A percentile compares a stretch with the other conserved stretches of the same genome.
phyloP scores from a whole-genome alignment of 2,329 filamentous ascomycete genomes.

The Domatiomyces globalis region DNA sequence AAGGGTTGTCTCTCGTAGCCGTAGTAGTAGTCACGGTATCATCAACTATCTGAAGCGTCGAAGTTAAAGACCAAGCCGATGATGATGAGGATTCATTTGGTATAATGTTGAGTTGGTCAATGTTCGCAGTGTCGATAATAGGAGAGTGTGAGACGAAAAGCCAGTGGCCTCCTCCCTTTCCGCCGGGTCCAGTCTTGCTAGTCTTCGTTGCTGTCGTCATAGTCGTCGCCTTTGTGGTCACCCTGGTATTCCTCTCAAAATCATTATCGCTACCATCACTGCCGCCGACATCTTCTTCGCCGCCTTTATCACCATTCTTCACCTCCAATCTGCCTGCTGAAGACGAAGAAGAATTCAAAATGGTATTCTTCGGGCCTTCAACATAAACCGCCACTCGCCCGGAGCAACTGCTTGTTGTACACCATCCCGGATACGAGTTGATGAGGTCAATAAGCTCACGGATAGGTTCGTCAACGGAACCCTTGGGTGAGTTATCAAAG shows the following conservation, averaged over 20 bases:
- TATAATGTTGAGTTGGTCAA: background rate
- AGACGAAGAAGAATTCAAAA: slow-evolving; percentile 3
- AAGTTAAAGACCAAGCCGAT: background rate
- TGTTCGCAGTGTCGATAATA: slow-evolving; percentile 25
- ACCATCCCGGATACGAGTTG: slow-evolving; percentile 58
- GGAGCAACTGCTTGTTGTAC: slow-evolving; percentile 87
- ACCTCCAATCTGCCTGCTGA: slow-evolving; percentile 2
- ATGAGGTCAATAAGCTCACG: slow-evolving; percentile 58
- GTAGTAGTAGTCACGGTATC: background rate
- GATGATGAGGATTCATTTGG: background rate
- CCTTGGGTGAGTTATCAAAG: slow-evolving; percentile 76
- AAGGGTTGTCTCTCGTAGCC: background rate
- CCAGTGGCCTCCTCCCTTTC: slow-evolving; percentile 78
- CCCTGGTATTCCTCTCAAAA: background rate
- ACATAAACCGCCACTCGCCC: slow-evolving; percentile 78
- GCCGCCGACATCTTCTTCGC: background rate
- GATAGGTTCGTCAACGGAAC: slow-evolving; percentile 67
- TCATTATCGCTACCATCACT: slow-evolving; percentile 7
- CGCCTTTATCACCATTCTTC: slow-evolving; percentile 2
- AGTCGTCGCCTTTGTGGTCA: background rate
- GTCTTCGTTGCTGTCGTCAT: slow-evolving; percentile 11
- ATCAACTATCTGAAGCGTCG: background rate
- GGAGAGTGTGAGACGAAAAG: slow-evolving; percentile 77
- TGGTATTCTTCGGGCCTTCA: slow-evolving; percentile 49
- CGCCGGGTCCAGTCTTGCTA: slow-evolving; percentile 47